A percentile compares a stretch with the other conserved stretches of the same genome.
Conservation (phyloP, 108 stramenopile species). For the Pseudonitzschia delicatissima region DNA sequence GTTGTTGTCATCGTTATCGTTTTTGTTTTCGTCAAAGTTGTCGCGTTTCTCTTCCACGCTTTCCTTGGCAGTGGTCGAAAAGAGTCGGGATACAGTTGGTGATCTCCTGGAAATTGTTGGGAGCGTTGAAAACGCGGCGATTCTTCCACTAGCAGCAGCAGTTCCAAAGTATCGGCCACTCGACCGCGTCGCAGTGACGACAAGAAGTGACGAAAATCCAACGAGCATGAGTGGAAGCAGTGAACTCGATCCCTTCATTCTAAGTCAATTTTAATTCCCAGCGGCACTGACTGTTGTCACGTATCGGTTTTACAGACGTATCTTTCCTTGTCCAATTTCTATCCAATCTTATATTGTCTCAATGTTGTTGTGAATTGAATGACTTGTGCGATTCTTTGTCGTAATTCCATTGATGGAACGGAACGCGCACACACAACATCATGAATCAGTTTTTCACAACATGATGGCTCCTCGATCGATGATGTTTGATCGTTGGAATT, state of each 20-base stretch:
- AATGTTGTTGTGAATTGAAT: no score
- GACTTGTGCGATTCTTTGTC: no score
- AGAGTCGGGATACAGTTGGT: no score
- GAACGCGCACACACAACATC: no score
- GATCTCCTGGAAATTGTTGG: no score
- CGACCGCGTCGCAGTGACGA: background rate
- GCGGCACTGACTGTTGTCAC: no score
- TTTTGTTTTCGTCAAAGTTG: background rate
- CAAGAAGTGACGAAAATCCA: constrained; percentile 1
- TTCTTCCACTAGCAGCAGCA: background rate
- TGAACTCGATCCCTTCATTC: background rate
- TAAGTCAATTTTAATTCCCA: no score
- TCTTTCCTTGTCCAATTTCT: background rate
- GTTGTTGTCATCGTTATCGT: background rate
- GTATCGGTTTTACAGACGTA: no score
- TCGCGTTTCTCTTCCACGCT: background rate
- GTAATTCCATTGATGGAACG: no score
- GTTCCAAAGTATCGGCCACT: background rate
- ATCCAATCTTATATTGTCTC: background rate
- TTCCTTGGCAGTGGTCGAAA: background rate
- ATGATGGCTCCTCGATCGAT: no score
- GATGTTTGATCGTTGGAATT: no score
- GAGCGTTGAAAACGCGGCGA: background rate
- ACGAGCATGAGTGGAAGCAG: background rate
- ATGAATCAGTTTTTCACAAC: no score